phyloP scores from a whole-genome alignment of 164 flowering plant species.

The Vitis labrusca region DNA sequence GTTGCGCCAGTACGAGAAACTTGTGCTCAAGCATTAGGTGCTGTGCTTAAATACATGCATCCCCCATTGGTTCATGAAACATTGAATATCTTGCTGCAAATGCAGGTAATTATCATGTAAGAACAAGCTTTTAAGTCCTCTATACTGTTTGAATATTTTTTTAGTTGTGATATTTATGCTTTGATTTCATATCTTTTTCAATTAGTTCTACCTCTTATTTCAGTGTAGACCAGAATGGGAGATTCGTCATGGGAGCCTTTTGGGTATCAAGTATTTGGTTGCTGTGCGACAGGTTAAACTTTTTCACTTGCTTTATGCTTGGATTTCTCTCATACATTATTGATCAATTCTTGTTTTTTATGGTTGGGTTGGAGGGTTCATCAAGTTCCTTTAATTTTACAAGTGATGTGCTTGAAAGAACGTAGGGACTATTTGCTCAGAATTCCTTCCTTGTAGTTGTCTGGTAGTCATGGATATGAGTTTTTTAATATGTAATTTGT shows the following conservation, averaged over 20 bases:
- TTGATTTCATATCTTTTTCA: conserved; percentile 9
- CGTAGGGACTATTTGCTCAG: not conserved
- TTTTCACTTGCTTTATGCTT: not conserved
- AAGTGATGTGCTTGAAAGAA: not conserved
- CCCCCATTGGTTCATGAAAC: conserved; percentile 79
- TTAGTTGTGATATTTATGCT: conserved; percentile 10
- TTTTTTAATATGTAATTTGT: too few species aligned
- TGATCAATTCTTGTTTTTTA: not conserved
- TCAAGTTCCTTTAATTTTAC: not conserved
- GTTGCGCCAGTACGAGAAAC: conserved; percentile 99
- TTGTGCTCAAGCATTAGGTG: conserved; percentile 98
- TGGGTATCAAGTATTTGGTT: conserved; percentile 95
- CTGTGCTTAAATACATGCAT: conserved; percentile 90
- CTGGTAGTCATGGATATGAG: too few species aligned
- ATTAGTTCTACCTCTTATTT: conserved; percentile 23
- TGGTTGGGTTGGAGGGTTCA: not conserved
- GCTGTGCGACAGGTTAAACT: conserved; percentile 82
- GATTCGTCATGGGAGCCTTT: conserved; percentile 97
- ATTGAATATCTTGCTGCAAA: conserved; percentile 74
- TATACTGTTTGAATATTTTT: not conserved
- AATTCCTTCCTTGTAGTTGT: too few species aligned
- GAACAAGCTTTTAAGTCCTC: conserved; percentile 7
- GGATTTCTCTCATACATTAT: too few species aligned
- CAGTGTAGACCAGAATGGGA: conserved; percentile 99
- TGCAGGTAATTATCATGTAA: conserved; percentile 72